These are phyloP conservation scores for Aspergillus thermomutatus DNA, from an alignment of 2,329 filamentous ascomycete genomes.

Conservation along the genomic window DNA sequence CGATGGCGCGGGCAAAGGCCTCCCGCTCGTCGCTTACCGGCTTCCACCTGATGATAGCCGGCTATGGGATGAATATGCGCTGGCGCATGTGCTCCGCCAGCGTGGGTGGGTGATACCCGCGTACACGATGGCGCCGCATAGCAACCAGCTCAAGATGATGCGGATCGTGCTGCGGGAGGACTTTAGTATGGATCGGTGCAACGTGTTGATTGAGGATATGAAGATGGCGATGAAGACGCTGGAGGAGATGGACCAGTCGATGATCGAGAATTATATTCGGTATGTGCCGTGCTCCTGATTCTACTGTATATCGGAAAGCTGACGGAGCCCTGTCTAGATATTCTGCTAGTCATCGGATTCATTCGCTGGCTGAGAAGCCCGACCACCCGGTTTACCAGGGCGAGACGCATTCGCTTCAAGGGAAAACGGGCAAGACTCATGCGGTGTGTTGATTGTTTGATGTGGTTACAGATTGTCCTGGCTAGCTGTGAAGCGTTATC, in stretches of 20 bases:
- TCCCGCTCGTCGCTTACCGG: conserved; percentile 86
- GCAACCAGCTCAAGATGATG: conserved; percentile 80
- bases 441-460: conserved; percentile 69
- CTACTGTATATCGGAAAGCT: neutral
- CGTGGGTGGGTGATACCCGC: conserved; percentile 90
- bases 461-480: too few relatives aligned
- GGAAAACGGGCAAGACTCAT: conserved; percentile 84
- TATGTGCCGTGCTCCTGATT: conserved; percentile 37
- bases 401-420: conserved; percentile 80
- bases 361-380: neutral
- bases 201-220: conserved; percentile 72
- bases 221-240: conserved; percentile 68
- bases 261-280: conserved; percentile 64
- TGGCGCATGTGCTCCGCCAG: conserved; percentile 78
- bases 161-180: conserved; percentile 88
- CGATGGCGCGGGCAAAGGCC: conserved; percentile 67
- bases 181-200: conserved; percentile 76
- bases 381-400: conserved; percentile 52
- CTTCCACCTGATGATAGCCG: conserved; percentile 56
- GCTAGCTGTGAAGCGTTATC: neutral
- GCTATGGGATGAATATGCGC: conserved; percentile 68
- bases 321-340: neutral
- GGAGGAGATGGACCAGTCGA: conserved; percentile 67
- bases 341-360: neutral
- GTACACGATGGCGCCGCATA: conserved; percentile 92